Percentiles rank a stretch among this genome's conserved stretches.
Evolutionary conservation across 1,284 basidiomycete genomes (phyloP).

Genomic region (Ganoderma meredithae): DNA sequence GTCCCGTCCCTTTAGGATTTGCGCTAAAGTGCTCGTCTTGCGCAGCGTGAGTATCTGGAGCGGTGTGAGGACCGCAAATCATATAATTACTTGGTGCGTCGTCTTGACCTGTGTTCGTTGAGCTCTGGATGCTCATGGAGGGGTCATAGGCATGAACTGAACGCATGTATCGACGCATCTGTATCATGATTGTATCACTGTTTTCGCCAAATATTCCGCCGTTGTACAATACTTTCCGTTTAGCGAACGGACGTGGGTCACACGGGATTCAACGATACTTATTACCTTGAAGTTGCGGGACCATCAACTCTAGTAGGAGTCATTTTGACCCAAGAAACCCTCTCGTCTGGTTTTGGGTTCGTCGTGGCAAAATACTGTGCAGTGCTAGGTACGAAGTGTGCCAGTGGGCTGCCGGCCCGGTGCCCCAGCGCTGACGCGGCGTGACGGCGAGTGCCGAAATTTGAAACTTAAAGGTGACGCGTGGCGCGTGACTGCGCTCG

Average conservation of each 20-base stretch:
- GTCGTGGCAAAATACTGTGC: no score
- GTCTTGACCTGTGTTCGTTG: not conserved
- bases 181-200: slow-evolving; percentile 13
- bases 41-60: slow-evolving; percentile 82
- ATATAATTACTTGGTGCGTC: slow-evolving; percentile 77
- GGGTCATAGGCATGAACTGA: not conserved
- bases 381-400: no score
- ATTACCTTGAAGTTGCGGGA: no score
- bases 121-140: not conserved
- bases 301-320: no score
- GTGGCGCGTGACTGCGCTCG: not conserved
- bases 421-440: not conserved
- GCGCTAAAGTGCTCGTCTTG: slow-evolving; percentile 12
- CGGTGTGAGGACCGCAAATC: slow-evolving; percentile 82
- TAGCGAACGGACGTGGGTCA: no score
- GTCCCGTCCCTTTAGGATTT: not conserved
- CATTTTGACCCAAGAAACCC: no score
- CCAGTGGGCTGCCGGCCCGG: no score
- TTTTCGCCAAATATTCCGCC: not conserved
- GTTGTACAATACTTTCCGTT: not conserved
- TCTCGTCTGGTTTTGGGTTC: no score
- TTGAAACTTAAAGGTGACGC: not conserved
- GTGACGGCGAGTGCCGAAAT: not conserved
- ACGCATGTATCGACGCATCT: slow-evolving; percentile 11
- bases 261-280: not conserved